Conservation (phyloP, 768 basidiomycete genomes). For the Pleurotus tuber-regium region DNA sequence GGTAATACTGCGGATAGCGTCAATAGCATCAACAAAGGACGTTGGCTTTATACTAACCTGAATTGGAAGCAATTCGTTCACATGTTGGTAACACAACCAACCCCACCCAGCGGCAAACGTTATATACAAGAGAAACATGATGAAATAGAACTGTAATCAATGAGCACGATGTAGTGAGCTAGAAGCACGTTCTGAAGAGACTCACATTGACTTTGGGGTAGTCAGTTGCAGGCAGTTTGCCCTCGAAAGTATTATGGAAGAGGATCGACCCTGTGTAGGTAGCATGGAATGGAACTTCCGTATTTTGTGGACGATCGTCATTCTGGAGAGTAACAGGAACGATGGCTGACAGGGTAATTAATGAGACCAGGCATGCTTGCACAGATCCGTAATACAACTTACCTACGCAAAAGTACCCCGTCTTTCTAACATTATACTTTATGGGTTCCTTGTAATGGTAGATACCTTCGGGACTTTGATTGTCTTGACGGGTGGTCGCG, state of each 20-base stretch:
- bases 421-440: constrained; percentile 78
- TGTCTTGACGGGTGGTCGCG: constrained; percentile 27
- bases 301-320: constrained; percentile 32
- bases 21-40: background rate
- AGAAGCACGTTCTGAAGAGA: constrained; percentile 1
- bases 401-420: constrained; percentile 97
- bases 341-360: constrained; percentile 48
- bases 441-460: constrained; percentile 68
- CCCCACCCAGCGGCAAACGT: constrained; percentile 74
- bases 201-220: constrained; percentile 96
- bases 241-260: constrained; percentile 87
- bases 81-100: constrained; percentile 76
- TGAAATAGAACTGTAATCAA: constrained; percentile 73
- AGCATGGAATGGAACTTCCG: constrained; percentile 67
- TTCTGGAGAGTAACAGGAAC: constrained; percentile 83
- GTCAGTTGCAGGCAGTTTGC: constrained; percentile 87
- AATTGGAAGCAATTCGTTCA: constrained; percentile 83
- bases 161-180: constrained; percentile 3
- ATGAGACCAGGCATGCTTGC: background rate
- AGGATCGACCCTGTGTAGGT: constrained; percentile 75
- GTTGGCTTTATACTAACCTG: constrained; percentile 50
- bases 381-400: constrained; percentile 28
- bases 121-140: constrained; percentile 78
- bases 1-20: constrained; percentile 63
- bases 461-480: constrained; percentile 48